phyloP scores from a whole-genome alignment of 2,329 filamentous ascomycete species.

The Aspergillus felis region DNA sequence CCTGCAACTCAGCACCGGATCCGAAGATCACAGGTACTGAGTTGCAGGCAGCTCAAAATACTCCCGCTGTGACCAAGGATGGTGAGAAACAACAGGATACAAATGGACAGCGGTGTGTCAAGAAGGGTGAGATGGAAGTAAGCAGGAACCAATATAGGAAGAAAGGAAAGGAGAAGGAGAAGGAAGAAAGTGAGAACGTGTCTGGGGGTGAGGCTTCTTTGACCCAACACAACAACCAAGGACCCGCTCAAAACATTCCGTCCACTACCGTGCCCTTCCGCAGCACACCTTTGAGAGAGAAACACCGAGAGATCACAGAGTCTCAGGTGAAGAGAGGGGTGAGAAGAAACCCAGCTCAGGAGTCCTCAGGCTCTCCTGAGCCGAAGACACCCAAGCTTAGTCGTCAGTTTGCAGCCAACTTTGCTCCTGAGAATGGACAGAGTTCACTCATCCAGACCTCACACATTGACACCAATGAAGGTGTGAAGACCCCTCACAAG shows the following conservation, averaged over 20 bases:
- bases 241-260: conserved; percentile 1
- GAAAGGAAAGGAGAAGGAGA: background rate
- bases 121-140: background rate
- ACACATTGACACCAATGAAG: background rate
- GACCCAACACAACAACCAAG: conserved; percentile 5
- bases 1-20: background rate
- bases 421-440: background rate
- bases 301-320: background rate
- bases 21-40: background rate
- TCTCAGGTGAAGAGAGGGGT: background rate
- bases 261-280: background rate
- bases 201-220: background rate
- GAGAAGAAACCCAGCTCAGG: conserved; percentile 1
- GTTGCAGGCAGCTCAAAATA: background rate
- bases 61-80: background rate
- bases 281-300: background rate
- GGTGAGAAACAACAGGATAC: background rate
- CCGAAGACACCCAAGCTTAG: background rate
- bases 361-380: conserved; percentile 6
- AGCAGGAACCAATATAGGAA: background rate
- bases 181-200: background rate
- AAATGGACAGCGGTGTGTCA: background rate
- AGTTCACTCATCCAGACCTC: background rate
- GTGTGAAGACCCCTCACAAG: conserved; percentile 8
- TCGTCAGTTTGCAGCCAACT: background rate